Conservation (phyloP, 768 basidiomycete species). For the Cystofilobasidium bisporidii region DNA sequence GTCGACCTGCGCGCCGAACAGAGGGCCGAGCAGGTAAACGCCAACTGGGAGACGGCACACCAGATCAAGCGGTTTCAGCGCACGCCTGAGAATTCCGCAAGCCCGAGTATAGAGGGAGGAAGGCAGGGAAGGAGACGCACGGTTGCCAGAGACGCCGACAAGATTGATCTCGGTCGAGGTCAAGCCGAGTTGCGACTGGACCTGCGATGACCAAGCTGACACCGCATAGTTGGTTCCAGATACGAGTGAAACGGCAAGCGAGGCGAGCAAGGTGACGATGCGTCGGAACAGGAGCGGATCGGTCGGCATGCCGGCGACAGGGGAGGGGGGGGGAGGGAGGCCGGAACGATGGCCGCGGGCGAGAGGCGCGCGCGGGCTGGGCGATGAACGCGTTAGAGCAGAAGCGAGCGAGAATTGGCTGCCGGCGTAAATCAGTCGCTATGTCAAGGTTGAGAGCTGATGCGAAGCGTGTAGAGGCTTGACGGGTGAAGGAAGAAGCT, state of each 20-base stretch:
- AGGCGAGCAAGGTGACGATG: constrained; percentile 1
- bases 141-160: constrained; percentile 23
- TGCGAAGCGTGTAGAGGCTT: too few relatives aligned
- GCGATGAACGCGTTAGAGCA: too few relatives aligned
- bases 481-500: too few relatives aligned
- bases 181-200: constrained; percentile 63
- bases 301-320: too few relatives aligned
- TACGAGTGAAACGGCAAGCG: constrained; percentile 42
- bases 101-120: too few relatives aligned
- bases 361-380: too few relatives aligned
- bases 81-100: too few relatives aligned
- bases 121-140: constrained; percentile 19
- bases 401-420: too few relatives aligned
- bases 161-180: constrained; percentile 68
- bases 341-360: too few relatives aligned
- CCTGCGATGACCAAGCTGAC: constrained; percentile 74
- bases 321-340: too few relatives aligned
- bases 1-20: constrained; percentile 70
- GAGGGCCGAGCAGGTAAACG: constrained; percentile 55
- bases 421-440: too few relatives aligned
- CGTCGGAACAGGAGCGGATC: not conserved
- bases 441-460: too few relatives aligned
- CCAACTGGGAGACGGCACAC: constrained; percentile 44
- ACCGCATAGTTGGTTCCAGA: constrained; percentile 66
- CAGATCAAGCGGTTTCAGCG: constrained; percentile 46